Conservation (phyloP, 768 basidiomycete species). For the Mycena metata region DNA sequence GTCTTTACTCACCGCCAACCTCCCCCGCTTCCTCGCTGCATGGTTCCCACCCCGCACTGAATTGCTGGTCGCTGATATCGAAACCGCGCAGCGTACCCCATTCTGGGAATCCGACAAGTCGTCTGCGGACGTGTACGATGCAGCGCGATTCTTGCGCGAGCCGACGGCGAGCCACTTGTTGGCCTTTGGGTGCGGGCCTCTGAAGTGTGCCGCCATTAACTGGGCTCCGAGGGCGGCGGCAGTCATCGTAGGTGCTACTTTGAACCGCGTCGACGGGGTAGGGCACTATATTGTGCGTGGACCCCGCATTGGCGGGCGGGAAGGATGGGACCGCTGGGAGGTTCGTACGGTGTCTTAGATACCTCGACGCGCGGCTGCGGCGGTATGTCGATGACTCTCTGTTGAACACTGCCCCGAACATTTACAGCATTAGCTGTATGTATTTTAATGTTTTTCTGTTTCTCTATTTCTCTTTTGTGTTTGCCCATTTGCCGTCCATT, state of each 20-base stretch:
- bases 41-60: conserved; percentile 8
- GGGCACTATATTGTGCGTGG: conserved; percentile 47
- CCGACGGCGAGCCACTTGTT: conserved; percentile 43
- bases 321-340: conserved; percentile 63
- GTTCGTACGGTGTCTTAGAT: conserved; percentile 21
- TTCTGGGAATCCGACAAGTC: conserved; percentile 51
- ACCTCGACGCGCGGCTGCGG: background rate
- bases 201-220: conserved; percentile 61
- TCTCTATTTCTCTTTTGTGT: background rate
- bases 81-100: conserved; percentile 47
- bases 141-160: conserved; percentile 51
- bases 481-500: too few relatives aligned
- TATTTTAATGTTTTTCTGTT: background rate
- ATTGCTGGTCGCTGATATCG: conserved; percentile 54
- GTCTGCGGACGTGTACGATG: conserved; percentile 55
- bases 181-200: conserved; percentile 64
- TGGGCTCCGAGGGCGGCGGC: conserved; percentile 69
- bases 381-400: background rate
- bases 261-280: conserved; percentile 51
- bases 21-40: conserved; percentile 27
- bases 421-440: conserved; percentile 9
- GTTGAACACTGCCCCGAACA: background rate
- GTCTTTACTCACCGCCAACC: conserved; percentile 7
- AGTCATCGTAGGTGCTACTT: conserved; percentile 58
- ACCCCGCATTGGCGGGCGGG: conserved; percentile 51